Evolutionary conservation across 2,329 filamentous ascomycete species (phyloP), one percentile per base, ranked within the genome.

Genomic region (Eutypa lata): DNA sequence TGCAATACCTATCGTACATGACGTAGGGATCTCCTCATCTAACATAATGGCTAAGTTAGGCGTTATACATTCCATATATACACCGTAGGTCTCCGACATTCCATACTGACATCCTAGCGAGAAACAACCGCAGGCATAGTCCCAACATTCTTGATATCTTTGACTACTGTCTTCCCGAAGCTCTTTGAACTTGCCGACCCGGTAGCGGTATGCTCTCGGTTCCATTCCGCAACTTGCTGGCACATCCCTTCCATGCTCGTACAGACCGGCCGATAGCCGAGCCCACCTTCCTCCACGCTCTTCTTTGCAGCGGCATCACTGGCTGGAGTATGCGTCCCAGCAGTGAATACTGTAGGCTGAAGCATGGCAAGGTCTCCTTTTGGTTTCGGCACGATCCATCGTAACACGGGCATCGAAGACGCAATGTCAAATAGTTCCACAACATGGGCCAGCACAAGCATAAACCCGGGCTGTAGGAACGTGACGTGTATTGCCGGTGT

Each of bases 161-260:
- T 49, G 13, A 51, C 33, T 18, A 59, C 18, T 7, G 52, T 53
- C 31, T 58, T 53, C 16, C 16, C 47, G 1, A 45, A 18, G 22
- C 37, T 48, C 16, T 52, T 46, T 3, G 24, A 7, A 7, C 5
- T 21, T 7, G 22, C 8, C 14, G 47, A 10, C n/a, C 13, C 31
- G 4, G 37, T 48, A 18, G 45, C 43, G 24, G 18, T 51, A 33
- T 67, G 61, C 44, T 63, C 65, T 2, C 52, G 52, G 28, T 80
- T 78, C 72, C 72, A 77, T 11, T 71, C 65, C 5, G 61, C 57
- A 11, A 77, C 51, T 58, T 74, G 67, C 59, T 69, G 67, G 49
- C 69, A 72, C 22, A 76, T 59, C 0, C 74, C 75, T 57, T 77
- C 72, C 21, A 78, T 53, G 4, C 69, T 72, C 11, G 62, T 72